phyloP scores from a whole-genome alignment of 2,329 filamentous ascomycete species.

The Claviceps spartinae region DNA sequence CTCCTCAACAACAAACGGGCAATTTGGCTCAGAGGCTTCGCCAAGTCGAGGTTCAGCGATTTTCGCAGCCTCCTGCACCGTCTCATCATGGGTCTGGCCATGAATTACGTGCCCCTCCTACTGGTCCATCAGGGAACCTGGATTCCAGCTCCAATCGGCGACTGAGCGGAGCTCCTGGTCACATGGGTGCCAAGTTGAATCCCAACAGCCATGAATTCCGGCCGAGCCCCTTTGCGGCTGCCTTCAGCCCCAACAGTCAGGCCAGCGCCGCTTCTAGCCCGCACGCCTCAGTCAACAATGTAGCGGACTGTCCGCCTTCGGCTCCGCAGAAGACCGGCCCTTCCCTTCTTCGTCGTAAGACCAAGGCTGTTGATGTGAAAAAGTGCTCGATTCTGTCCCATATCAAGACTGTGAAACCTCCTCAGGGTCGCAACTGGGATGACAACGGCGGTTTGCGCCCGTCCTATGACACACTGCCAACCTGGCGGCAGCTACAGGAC shows the following conservation, averaged over 20 bases:
- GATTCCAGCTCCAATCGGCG: constrained; percentile 41
- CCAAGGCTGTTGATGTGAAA: constrained; percentile 54
- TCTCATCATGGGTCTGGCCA: constrained; percentile 41
- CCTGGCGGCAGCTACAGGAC: constrained; percentile 61
- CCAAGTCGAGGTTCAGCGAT: constrained; percentile 38
- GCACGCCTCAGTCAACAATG: constrained; percentile 43
- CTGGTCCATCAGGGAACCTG: constrained; percentile 50
- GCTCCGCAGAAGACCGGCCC: constrained; percentile 14
- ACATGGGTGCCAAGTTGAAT: constrained; percentile 44
- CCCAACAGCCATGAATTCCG: constrained; percentile 66
- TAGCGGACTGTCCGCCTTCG: constrained; percentile 19
- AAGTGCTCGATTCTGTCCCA: constrained; percentile 46
- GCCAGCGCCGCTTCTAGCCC: constrained; percentile 63
- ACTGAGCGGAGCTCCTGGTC: constrained; percentile 34
- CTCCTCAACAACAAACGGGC: constrained; percentile 27
- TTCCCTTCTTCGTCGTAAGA: constrained; percentile 56
- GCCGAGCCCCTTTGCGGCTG: constrained; percentile 65
- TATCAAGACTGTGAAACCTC: constrained; percentile 39
- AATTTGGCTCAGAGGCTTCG: constrained; percentile 37
- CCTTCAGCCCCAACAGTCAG: constrained; percentile 61
- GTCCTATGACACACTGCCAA: constrained; percentile 71
- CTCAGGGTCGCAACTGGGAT: constrained; percentile 47
- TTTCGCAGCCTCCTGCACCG: constrained; percentile 26
- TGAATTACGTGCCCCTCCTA: constrained; percentile 59
- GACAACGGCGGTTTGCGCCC: constrained; percentile 73